Percentiles rank a stretch among this genome's conserved stretches.
phyloP scores from a whole-genome alignment of 148 eudicot genomes.

The Dianthus caryophyllus region DNA sequence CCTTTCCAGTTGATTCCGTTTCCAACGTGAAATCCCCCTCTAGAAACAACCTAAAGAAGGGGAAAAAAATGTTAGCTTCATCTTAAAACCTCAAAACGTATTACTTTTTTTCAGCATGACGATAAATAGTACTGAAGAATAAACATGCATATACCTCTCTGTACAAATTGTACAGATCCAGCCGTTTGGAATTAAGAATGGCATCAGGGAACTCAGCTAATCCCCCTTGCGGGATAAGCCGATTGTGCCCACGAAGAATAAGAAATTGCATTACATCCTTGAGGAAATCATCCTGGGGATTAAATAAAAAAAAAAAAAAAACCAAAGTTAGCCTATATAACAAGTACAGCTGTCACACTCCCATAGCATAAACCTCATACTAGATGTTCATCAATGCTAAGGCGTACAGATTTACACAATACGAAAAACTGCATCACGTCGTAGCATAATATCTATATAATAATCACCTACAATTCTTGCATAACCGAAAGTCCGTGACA shows the following conservation, averaged over 20 bases:
- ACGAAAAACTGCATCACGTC: no score
- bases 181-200: conserved; percentile 86
- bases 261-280: conserved; percentile 96
- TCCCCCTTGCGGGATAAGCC: conserved; percentile 97
- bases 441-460: no score
- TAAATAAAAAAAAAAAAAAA: no score
- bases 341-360: conserved; percentile 1
- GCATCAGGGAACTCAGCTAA: conserved; percentile 97
- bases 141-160: conserved; percentile 70
- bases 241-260: conserved; percentile 89
- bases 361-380: neutral
- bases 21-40: conserved; percentile 99
- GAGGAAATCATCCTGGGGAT: conserved; percentile 93
- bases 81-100: neutral
- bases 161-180: conserved; percentile 89
- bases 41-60: conserved; percentile 73
- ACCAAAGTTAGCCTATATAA: conserved; percentile 4
- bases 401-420: neutral
- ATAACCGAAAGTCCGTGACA: neutral
- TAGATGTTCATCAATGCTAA: conserved; percentile 7
- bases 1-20: conserved; percentile 99
- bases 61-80: conserved; percentile 7
- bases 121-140: neutral
- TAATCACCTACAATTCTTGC: no score
- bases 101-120: no score